A percentile compares a stretch with the other conserved stretches of the same genome.
Conservation (phyloP, 495 filamentous ascomycete species). For the Xylaria castorea region DNA sequence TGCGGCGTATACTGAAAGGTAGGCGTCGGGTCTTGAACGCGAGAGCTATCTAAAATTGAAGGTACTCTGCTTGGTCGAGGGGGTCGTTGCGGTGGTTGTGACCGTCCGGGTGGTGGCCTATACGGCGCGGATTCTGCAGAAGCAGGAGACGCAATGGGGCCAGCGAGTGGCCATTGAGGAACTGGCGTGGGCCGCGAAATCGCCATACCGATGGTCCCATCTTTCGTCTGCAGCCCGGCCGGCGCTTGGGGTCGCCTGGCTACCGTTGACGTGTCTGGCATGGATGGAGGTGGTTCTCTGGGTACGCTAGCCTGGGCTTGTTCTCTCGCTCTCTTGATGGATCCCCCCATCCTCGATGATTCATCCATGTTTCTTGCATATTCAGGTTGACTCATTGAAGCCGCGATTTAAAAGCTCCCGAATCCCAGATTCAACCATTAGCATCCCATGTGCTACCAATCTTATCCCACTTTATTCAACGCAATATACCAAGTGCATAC, state of each 20-base stretch:
- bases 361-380: constrained; percentile 56
- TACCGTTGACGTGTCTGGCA: constrained; percentile 35
- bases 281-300: constrained; percentile 33
- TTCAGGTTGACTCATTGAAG: constrained; percentile 57
- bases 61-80: constrained; percentile 67
- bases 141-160: constrained; percentile 50
- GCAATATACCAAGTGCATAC: constrained; percentile 41
- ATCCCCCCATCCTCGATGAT: constrained; percentile 46
- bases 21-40: constrained; percentile 56
- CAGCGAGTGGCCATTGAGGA: constrained; percentile 62
- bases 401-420: constrained; percentile 28
- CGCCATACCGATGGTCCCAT: constrained; percentile 53
- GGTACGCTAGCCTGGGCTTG: constrained; percentile 43
- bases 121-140: constrained; percentile 48
- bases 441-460: constrained; percentile 38
- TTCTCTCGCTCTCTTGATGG: constrained; percentile 56
- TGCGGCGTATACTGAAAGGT: constrained; percentile 59
- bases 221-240: constrained; percentile 46
- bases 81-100: constrained; percentile 70
- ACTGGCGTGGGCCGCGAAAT: constrained; percentile 60
- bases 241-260: constrained; percentile 44
- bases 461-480: constrained; percentile 32
- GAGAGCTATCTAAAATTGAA: constrained; percentile 58
- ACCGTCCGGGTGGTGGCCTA: constrained; percentile 57
- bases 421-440: constrained; percentile 32